phyloP scores from a whole-genome alignment of 1,139 yeast species.

The Sugiyamaella novakii region DNA sequence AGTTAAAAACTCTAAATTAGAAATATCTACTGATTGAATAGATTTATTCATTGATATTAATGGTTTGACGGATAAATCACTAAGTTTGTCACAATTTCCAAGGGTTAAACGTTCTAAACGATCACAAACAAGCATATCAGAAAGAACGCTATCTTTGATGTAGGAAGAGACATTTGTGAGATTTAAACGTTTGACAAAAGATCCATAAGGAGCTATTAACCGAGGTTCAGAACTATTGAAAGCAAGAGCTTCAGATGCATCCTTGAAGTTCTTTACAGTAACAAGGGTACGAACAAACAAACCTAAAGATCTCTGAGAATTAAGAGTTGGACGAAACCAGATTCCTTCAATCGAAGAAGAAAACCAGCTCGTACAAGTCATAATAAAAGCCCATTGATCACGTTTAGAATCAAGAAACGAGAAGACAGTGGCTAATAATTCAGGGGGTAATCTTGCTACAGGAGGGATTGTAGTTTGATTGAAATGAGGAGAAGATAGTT shows the following conservation, averaged over 20 bases:
- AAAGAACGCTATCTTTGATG: constrained; percentile 63
- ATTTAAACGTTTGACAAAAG: constrained; percentile 76
- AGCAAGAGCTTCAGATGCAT: constrained; percentile 17
- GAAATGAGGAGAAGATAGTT: constrained; percentile 6
- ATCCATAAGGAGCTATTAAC: constrained; percentile 53
- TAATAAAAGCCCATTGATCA: constrained; percentile 67
- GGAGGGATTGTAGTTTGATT: constrained; percentile 42
- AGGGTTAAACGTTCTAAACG: constrained; percentile 83
- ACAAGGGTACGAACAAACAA: constrained; percentile 33
- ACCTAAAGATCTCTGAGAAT: constrained; percentile 54
- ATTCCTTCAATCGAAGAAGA: constrained; percentile 74
- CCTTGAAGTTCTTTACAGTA: constrained; percentile 17
- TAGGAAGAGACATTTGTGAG: constrained; percentile 70
- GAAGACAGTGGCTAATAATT: constrained; percentile 70
- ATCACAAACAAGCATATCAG: constrained; percentile 50
- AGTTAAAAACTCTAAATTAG: constrained; percentile 70
- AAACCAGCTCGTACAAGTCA: constrained; percentile 85
- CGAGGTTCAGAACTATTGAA: constrained; percentile 5
- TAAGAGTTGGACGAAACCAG: constrained; percentile 86
- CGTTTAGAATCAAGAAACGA: constrained; percentile 61
- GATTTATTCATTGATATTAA: constrained; percentile 66
- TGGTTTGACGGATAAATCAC: constrained; percentile 61
- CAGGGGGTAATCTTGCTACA: constrained; percentile 71
- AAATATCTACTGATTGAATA: constrained; percentile 83
- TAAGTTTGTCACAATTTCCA: constrained; percentile 71